Evolutionary conservation across 73 alveolate species (phyloP), one percentile per base, ranked within the genome.

Genomic region (Paraurostyla sp.): DNA sequence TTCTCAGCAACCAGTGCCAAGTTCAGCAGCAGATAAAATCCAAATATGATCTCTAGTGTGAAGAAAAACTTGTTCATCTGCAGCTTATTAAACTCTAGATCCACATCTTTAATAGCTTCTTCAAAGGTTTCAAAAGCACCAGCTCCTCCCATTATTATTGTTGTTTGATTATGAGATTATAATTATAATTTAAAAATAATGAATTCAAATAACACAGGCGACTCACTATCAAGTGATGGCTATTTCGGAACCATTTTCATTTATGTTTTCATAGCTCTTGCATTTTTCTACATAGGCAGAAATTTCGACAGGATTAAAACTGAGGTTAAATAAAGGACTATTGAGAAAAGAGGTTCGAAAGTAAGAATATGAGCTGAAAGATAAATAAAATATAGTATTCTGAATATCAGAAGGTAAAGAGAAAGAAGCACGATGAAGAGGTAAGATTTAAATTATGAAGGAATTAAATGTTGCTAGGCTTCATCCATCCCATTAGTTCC

Each of bases 1-100:
- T 86, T 69, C 69, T 86, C 93, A 22, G 86, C 93, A 41, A 86
- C 76, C 23, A 86, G 59, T 0, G 76, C 89, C 33, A 78, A 43
- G 41, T 78, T 78, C 6, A 78, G 45, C 25, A 78, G 78, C 29
- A 78, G 16, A 27, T 78, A 78, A 27, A 50, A 4, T 11, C 75
- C 45, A 23, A 78, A 54, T 9, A 78, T 27, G 18, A 78, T 52
- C 35, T 78, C 89, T 13, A 78, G 32, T 18, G 22, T 35, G 58
- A 78, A 78, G 22, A 78, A 49, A 7, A 45, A 4, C 25, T 11
- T 18, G 15, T 36, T 52, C 30, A n/a, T 36, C 35, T 78, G 89
- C 57, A 78, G 45, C 22, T 38, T 36, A 40, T 51, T 36, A 40
- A 78, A 78, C 76, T 52, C 89, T 23, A 42, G 9, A 43, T 54